phyloP scores from a whole-genome alignment of 2,329 filamentous ascomycete genomes.

The Colletotrichum tamarilloi region DNA sequence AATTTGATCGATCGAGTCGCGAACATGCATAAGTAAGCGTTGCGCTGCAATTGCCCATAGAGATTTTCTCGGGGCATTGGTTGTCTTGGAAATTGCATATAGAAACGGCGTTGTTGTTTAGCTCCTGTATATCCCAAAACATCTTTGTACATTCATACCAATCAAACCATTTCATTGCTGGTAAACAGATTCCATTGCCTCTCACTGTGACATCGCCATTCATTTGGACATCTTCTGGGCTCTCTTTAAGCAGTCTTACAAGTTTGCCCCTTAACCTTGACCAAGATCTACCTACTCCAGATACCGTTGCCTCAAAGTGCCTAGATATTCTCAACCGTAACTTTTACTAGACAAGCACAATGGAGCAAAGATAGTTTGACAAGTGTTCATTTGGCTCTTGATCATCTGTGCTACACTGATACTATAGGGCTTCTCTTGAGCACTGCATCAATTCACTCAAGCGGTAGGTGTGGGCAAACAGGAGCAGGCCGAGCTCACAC shows the following conservation, averaged over 20 bases:
- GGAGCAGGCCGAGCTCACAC: conserved; percentile 39
- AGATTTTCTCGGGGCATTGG: background rate
- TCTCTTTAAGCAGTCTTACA: background rate
- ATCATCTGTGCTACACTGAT: too few species aligned
- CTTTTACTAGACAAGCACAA: too few species aligned
- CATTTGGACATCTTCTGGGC: background rate
- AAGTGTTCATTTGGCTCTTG: too few species aligned
- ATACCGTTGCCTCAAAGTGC: too few species aligned
- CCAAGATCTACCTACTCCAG: too few species aligned
- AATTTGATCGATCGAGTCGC: background rate
- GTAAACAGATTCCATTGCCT: background rate
- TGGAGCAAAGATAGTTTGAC: too few species aligned
- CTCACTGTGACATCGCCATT: background rate
- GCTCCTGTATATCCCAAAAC: background rate
- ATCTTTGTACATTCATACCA: background rate
- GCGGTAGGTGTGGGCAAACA: conserved; percentile 39
- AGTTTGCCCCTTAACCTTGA: too few species aligned
- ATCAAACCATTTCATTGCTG: background rate
- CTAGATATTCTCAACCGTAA: too few species aligned
- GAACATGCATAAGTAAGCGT: conserved; percentile 15
- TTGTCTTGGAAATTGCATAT: background rate
- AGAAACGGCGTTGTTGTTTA: background rate
- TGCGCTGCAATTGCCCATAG: background rate
- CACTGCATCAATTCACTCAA: background rate
- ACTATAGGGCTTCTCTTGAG: too few species aligned